Evolutionary conservation across 345 rosid species (phyloP).

Genomic region (Populus euphratica): DNA sequence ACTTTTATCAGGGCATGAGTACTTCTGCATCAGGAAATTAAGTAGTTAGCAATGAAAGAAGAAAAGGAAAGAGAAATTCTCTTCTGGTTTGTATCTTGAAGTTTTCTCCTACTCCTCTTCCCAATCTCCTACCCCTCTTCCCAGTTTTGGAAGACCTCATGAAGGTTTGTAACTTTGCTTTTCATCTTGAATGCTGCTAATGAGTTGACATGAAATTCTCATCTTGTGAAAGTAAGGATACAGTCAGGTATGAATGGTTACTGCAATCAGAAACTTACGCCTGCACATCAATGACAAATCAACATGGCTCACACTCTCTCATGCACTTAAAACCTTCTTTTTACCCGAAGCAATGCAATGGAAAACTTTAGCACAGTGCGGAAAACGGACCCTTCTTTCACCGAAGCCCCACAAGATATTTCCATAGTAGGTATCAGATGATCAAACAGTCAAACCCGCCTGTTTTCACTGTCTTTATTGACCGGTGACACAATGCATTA

Average conservation of each 20-base stretch:
- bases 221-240: neutral
- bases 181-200: neutral
- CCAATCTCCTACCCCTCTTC: neutral
- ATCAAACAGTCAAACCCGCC: conserved; percentile 9
- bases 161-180: neutral
- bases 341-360: neutral
- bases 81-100: neutral
- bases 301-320: neutral
- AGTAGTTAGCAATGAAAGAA: neutral
- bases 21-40: neutral
- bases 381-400: neutral
- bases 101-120: neutral
- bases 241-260: neutral
- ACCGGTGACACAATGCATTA: neutral
- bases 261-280: neutral
- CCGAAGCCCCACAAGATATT: neutral
- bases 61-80: neutral
- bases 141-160: neutral
- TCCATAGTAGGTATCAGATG: neutral
- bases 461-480: conserved; percentile 5
- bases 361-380: neutral
- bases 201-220: neutral
- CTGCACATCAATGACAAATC: neutral
- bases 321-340: neutral
- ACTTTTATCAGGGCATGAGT: too few species aligned